phyloP scores from a whole-genome alignment of 2,329 filamentous ascomycete genomes.

The Fusarium metavorans region DNA sequence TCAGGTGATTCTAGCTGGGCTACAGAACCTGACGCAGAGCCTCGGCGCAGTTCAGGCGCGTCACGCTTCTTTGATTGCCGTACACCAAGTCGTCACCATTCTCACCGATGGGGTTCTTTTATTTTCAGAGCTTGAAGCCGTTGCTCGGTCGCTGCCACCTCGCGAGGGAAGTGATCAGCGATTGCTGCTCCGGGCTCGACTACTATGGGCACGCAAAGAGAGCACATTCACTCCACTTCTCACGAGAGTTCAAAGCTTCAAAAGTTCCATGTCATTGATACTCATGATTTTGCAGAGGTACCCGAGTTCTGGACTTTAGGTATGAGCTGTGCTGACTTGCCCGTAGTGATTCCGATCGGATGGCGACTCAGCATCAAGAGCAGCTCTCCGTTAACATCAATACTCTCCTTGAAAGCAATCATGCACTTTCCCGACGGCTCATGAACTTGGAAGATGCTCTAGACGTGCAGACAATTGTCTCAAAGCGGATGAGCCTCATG shows the following conservation, averaged over 20 bases:
- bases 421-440: neutral
- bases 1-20: conserved; percentile 2
- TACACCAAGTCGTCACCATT: conserved; percentile 3
- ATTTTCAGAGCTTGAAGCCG: conserved; percentile 19
- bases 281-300: neutral
- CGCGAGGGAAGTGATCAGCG: neutral
- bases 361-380: conserved; percentile 7
- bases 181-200: neutral
- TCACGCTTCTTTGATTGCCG: neutral
- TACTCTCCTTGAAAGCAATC: conserved; percentile 8
- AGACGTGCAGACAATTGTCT: neutral
- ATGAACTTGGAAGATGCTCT: conserved; percentile 11
- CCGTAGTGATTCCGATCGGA: neutral
- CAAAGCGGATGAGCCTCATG: conserved; percentile 3
- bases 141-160: neutral
- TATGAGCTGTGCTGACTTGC: neutral
- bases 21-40: neutral
- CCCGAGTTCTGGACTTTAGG: neutral
- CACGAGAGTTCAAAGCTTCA: neutral
- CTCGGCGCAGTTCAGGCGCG: neutral
- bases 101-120: conserved; percentile 14
- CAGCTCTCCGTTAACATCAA: conserved; percentile 39
- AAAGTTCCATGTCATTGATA: neutral
- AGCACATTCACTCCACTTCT: neutral
- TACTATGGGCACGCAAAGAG: neutral